Conservation (phyloP, 805 yeast genomes). For the Nakazawaea pomicola region DNA sequence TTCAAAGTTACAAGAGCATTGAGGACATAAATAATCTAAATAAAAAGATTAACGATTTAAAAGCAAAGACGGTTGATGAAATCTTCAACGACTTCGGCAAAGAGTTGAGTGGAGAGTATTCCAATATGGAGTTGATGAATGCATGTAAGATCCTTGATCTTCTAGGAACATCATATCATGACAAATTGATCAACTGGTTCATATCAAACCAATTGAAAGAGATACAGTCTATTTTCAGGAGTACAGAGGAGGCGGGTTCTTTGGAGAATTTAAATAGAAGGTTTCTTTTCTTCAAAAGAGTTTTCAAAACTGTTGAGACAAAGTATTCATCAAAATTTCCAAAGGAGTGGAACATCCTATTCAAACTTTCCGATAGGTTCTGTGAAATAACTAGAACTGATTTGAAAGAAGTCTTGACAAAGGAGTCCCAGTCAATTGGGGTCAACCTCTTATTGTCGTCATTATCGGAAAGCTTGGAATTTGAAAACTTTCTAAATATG, state of each 20-base stretch:
- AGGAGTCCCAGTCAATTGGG: slow-evolving; percentile 39
- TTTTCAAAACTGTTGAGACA: slow-evolving; percentile 54
- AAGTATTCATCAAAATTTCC: slow-evolving; percentile 58
- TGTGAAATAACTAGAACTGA: slow-evolving; percentile 69
- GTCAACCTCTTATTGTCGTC: slow-evolving; percentile 65
- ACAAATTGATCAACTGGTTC: slow-evolving; percentile 68
- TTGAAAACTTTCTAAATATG: slow-evolving; percentile 70
- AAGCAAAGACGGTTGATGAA: slow-evolving; percentile 59
- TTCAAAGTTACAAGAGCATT: slow-evolving; percentile 77
- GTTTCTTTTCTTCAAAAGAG: slow-evolving; percentile 73
- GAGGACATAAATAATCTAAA: slow-evolving; percentile 70
- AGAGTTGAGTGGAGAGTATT: slow-evolving; percentile 30
- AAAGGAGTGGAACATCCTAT: slow-evolving; percentile 62
- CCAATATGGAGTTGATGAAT: slow-evolving; percentile 36
- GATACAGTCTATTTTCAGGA: slow-evolving; percentile 66
- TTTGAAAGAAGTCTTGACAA: slow-evolving; percentile 45
- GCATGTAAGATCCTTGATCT: slow-evolving; percentile 73
- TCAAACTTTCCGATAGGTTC: slow-evolving; percentile 55
- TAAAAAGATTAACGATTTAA: slow-evolving; percentile 52
- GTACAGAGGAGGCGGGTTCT: slow-evolving; percentile 90
- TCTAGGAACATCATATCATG: slow-evolving; percentile 51
- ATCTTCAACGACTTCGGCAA: slow-evolving; percentile 70
- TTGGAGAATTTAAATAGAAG: slow-evolving; percentile 81
- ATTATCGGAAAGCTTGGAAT: slow-evolving; percentile 73
- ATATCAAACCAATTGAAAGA: slow-evolving; percentile 66